phyloP scores from a whole-genome alignment of 2,329 filamentous ascomycete genomes.

The Fusarium xyrophilum region DNA sequence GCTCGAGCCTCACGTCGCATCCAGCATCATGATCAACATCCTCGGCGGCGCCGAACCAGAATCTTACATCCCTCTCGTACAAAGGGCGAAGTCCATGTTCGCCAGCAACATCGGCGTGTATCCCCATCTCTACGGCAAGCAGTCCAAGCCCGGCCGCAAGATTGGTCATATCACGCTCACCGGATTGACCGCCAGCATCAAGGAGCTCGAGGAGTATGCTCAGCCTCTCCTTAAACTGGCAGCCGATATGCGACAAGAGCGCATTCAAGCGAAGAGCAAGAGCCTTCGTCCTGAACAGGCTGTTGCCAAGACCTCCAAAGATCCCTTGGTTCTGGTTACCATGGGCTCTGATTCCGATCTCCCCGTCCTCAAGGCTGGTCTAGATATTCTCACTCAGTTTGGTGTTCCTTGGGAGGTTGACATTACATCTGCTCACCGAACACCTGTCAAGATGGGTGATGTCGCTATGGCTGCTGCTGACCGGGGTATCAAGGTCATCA shows the following conservation, averaged over 20 bases:
- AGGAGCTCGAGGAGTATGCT: conserved; percentile 59
- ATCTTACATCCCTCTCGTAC: conserved; percentile 64
- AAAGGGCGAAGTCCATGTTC: conserved; percentile 54
- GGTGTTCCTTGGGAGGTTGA: conserved; percentile 73
- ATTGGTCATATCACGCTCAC: conserved; percentile 94
- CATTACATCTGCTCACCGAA: conserved; percentile 83
- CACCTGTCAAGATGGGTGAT: conserved; percentile 72
- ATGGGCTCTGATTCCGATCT: conserved; percentile 87
- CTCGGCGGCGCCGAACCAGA: conserved; percentile 71
- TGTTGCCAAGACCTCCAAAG: not conserved
- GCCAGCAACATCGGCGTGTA: conserved; percentile 57
- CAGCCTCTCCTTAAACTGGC: conserved; percentile 73
- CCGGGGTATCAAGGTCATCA: conserved; percentile 74
- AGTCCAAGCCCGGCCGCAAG: conserved; percentile 85
- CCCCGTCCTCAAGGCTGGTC: conserved; percentile 68
- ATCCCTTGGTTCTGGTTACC: conserved; percentile 74
- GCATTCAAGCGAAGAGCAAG: conserved; percentile 52
- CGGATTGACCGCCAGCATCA: conserved; percentile 69
- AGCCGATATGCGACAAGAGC: conserved; percentile 64
- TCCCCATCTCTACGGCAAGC: conserved; percentile 92
- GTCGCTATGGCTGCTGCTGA: conserved; percentile 69
- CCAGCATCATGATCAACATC: conserved; percentile 81
- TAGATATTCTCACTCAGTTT: conserved; percentile 73
- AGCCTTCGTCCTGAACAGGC: conserved; percentile 47
- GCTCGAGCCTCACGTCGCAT: conserved; percentile 65